Base-by-base conservation (phyloP, 2,329 filamentous ascomycete species). In the Cladosporium sp. region DNA sequence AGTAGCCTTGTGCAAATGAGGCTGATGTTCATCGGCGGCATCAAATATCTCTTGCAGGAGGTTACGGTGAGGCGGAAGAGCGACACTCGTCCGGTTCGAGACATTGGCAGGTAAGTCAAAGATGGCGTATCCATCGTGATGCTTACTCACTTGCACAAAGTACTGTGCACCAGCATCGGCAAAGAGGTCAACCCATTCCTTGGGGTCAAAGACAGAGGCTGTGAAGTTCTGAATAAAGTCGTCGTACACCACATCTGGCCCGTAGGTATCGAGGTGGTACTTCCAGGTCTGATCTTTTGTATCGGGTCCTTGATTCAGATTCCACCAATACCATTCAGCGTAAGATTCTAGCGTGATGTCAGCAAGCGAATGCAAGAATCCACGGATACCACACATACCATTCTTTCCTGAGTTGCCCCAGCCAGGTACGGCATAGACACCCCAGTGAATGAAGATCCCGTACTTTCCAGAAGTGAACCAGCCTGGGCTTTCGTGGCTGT, bases 401-500 rank as follows among this genome's bases (percentile, higher is more conserved):
- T 80, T 78, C 3, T 75, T 68, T 10, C 74, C 73, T 2, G 69
- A 68, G 51, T 81, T 80, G 1, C 85, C 86, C 84, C 85, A 88
- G 3, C 81, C 85, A 0, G 85, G 82, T 0, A 87, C 85, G 0
- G 83, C 75, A 68, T 86, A 88, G 0, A 81, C 77, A 0, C 86
- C 85, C 74, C 86, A 87, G 67, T 87, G 86, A 49, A 87, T 84
- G 70, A 88, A 87, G 44, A 88, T 87, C 0, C 86, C 86, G 67
- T 79, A 88, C 66, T 88, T 88, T 26, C 79, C 82, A 11, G 63
- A 65, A 51, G 81, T 78, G 68, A 81, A 88, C 85, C 86, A 87
- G 5, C 80, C 76, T 0, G 85, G 84, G 15, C 80, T 80, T 71
- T 82, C 80, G 60, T 81, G 80, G 57, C 74, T 71, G 60, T 80